Conservation (phyloP, 805 yeast genomes). For the Lipomyces orientalis region DNA sequence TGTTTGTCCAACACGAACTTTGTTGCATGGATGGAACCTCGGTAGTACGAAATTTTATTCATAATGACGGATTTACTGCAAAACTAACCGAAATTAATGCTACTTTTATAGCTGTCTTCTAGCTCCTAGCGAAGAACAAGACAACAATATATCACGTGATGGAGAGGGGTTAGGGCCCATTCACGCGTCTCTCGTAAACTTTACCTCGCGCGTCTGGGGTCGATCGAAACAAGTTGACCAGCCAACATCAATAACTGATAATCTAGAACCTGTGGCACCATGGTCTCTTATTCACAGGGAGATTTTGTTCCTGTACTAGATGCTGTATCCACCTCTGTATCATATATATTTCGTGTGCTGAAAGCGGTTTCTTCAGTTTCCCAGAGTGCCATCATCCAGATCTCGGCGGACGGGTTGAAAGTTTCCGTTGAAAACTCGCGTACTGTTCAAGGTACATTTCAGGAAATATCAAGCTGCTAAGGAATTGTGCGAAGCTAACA, state of each 20-base stretch:
- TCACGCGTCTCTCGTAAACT: too few relatives aligned
- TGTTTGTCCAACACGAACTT: too few relatives aligned
- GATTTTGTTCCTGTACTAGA: slow-evolving; percentile 22
- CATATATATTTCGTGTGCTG: slow-evolving; percentile 31
- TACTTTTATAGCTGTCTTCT: too few relatives aligned
- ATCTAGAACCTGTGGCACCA: background rate
- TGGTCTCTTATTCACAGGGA: slow-evolving; percentile 4
- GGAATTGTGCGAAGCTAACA: background rate
- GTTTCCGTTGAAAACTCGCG: slow-evolving; percentile 27
- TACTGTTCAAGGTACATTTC: slow-evolving; percentile 20
- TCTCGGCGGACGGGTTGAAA: slow-evolving; percentile 28
- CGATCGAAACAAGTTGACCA: too few relatives aligned
- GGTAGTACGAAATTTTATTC: too few relatives aligned
- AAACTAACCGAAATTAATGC: too few relatives aligned
- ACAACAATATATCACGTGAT: too few relatives aligned
- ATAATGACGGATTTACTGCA: too few relatives aligned
- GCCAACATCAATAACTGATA: background rate
- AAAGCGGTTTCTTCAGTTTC: slow-evolving; percentile 27
- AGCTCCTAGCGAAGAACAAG: too few relatives aligned
- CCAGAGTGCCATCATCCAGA: slow-evolving; percentile 22
- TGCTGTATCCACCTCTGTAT: slow-evolving; percentile 33
- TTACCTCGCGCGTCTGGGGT: background rate
- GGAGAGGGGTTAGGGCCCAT: too few relatives aligned
- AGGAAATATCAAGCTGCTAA: background rate
- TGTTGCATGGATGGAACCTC: too few relatives aligned